Evolutionary conservation across 2,329 filamentous ascomycete species (phyloP).

Genomic region (Grosmannia huntii): DNA sequence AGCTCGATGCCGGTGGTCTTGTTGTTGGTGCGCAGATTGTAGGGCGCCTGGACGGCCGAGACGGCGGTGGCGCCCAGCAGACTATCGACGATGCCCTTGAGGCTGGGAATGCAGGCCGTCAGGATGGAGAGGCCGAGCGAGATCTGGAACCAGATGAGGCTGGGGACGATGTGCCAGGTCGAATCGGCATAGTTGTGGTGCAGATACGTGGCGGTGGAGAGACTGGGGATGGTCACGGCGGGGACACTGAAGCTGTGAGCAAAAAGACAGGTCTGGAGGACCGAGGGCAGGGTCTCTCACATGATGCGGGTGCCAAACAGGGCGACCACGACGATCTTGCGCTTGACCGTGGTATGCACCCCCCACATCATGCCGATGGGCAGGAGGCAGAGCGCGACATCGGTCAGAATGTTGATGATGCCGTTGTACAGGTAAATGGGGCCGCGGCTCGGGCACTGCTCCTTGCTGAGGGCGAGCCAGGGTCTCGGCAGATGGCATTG

Average conservation of each 20-base stretch:
- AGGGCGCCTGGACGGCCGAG: slow-evolving; percentile 5
- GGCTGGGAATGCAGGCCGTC: slow-evolving; percentile 12
- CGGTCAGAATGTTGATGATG: slow-evolving; percentile 8
- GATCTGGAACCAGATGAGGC: slow-evolving; percentile 4
- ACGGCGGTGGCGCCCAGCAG: slow-evolving; percentile 3
- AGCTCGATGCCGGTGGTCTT: slow-evolving; percentile 2
- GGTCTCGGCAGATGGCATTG: slow-evolving; percentile 32
- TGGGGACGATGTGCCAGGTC: slow-evolving; percentile 7
- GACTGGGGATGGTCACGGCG: slow-evolving; percentile 3
- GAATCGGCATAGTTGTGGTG: slow-evolving; percentile 5
- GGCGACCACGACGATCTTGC: slow-evolving; percentile 1
- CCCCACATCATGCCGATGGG: slow-evolving; percentile 10
- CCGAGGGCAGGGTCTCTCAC: background rate
- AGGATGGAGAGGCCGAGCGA: slow-evolving; percentile 9
- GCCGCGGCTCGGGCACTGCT: slow-evolving; percentile 4
- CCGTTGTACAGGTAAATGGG: slow-evolving; percentile 7
- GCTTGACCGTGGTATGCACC: slow-evolving; percentile 3
- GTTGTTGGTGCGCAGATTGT: background rate
- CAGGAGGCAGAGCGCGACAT: slow-evolving; percentile 7
- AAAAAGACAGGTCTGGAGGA: too few relatives aligned
- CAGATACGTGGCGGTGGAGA: background rate
- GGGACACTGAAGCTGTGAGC: slow-evolving; percentile 1
- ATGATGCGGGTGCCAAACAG: slow-evolving; percentile 6
- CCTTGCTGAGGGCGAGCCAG: slow-evolving; percentile 3
- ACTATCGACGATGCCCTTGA: slow-evolving; percentile 11